These are phyloP conservation scores for Penicillium psychrofluorescens DNA, from an alignment of 495 filamentous ascomycete genomes.

Conservation along the genomic window DNA sequence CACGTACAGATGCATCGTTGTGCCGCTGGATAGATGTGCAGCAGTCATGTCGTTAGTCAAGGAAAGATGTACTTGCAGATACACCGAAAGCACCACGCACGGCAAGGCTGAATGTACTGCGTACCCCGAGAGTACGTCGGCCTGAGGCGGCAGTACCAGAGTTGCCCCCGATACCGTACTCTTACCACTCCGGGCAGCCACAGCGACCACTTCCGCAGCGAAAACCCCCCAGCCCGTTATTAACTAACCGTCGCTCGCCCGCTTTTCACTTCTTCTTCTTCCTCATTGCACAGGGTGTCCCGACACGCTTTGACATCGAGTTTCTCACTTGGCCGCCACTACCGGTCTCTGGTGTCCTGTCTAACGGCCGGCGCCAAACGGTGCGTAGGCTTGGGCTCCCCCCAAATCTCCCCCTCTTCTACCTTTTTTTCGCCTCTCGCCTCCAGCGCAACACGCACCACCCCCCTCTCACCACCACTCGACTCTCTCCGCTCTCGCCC, in stretches of 20 bases:
- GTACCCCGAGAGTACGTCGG: no score
- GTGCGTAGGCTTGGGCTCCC: constrained; percentile 41
- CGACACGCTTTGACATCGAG: constrained; percentile 31
- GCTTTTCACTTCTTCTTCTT: constrained; percentile 12
- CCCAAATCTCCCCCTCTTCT: constrained; percentile 23
- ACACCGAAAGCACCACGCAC: no score
- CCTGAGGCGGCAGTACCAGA: no score
- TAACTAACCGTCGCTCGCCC: constrained; percentile 8
- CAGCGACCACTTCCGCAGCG: constrained; percentile 12
- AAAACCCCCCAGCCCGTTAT: constrained; percentile 23
- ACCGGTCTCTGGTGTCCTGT: constrained; percentile 51
- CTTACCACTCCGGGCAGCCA: constrained; percentile 1
- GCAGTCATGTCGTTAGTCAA: background rate
- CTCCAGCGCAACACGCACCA: constrained; percentile 1
- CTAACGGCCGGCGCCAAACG: constrained; percentile 50
- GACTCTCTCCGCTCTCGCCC: constrained; percentile 15
- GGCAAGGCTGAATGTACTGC: no score
- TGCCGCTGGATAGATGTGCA: no score
- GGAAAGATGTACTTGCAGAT: background rate
- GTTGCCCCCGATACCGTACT: background rate
- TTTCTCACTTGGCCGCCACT: constrained; percentile 45
- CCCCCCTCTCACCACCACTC: constrained; percentile 11
- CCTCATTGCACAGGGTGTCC: constrained; percentile 19
- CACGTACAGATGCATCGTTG: no score
- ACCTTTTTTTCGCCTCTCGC: constrained; percentile 14